Percentiles rank a stretch among this genome's conserved stretches.
These are phyloP conservation scores for Fusarium pseudoanthophilum DNA, from an alignment of 2,329 filamentous ascomycete genomes.

Conservation along the genomic window DNA sequence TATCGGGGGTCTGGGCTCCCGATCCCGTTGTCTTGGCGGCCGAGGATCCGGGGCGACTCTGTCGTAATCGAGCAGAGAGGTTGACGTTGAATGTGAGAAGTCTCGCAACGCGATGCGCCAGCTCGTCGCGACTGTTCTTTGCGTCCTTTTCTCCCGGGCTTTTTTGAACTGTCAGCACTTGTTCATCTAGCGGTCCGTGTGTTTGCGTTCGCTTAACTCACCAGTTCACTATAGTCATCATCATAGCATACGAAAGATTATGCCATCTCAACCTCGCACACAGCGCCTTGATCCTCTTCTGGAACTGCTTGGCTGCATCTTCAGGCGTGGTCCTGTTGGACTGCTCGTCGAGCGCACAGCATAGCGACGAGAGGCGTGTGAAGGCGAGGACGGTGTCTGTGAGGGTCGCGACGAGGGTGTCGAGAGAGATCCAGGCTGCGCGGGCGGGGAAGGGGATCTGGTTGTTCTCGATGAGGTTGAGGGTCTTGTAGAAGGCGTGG, in stretches of 20 bases:
- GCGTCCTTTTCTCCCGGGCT: conserved; percentile 52
- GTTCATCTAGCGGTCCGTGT: conserved; percentile 14
- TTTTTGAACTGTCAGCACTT: not conserved
- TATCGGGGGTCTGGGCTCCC: conserved; percentile 21
- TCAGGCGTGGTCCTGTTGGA: conserved; percentile 32
- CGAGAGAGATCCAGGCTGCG: conserved; percentile 49
- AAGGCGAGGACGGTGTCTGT: conserved; percentile 52
- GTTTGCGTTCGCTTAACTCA: conserved; percentile 32
- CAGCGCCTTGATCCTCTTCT: conserved; percentile 45
- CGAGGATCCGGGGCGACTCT: conserved; percentile 37
- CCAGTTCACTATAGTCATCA: conserved; percentile 55
- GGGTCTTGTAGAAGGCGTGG: conserved; percentile 51
- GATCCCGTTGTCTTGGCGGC: conserved; percentile 28
- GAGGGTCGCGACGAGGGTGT: conserved; percentile 50
- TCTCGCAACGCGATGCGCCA: conserved; percentile 49
- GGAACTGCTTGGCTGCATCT: conserved; percentile 32
- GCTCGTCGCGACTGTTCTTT: conserved; percentile 49
- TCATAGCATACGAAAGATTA: conserved; percentile 53
- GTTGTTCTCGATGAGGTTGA: conserved; percentile 48
- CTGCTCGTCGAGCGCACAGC: conserved; percentile 41
- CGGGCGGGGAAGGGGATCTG: conserved; percentile 51
- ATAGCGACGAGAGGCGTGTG: conserved; percentile 48
- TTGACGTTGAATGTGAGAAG: conserved; percentile 50
- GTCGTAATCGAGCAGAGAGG: conserved; percentile 49
- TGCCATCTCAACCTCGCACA: conserved; percentile 52